phyloP scores from a whole-genome alignment of 805 yeast genomes.

The Millerozyma acaciae region DNA sequence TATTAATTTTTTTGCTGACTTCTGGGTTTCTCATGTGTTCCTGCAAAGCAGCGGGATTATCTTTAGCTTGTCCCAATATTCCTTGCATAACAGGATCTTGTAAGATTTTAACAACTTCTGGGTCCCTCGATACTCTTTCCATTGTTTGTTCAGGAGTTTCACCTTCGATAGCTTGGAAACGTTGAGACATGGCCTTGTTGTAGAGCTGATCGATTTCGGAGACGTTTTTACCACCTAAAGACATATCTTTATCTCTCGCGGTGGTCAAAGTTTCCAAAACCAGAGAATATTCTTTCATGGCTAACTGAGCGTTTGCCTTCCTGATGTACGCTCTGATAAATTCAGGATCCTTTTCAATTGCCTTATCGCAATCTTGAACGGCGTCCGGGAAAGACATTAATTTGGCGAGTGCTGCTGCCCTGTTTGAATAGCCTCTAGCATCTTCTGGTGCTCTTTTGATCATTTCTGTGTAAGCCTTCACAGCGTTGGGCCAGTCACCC shows the following conservation, averaged over 20 bases:
- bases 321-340: conserved; percentile 95
- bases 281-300: conserved; percentile 79
- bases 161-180: conserved; percentile 79
- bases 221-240: conserved; percentile 55
- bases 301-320: conserved; percentile 91
- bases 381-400: conserved; percentile 97
- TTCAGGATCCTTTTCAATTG: conserved; percentile 81
- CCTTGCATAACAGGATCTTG: conserved; percentile 97
- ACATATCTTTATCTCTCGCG: conserved; percentile 74
- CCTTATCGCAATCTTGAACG: conserved; percentile 83
- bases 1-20: conserved; percentile 79
- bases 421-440: conserved; percentile 93
- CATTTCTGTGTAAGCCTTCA: conserved; percentile 92
- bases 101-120: conserved; percentile 86
- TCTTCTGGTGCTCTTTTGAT: conserved; percentile 95
- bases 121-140: conserved; percentile 86
- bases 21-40: conserved; percentile 98
- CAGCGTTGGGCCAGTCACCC: conserved; percentile 96
- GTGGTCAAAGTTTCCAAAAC: conserved; percentile 76
- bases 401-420: conserved; percentile 96
- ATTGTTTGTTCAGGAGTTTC: conserved; percentile 94
- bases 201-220: conserved; percentile 80
- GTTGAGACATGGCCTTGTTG: conserved; percentile 69
- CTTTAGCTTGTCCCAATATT: conserved; percentile 88
- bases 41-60: conserved; percentile 92